Base-by-base conservation (phyloP, 2,329 filamentous ascomycete species). In the Aspergillus carbonarius region DNA sequence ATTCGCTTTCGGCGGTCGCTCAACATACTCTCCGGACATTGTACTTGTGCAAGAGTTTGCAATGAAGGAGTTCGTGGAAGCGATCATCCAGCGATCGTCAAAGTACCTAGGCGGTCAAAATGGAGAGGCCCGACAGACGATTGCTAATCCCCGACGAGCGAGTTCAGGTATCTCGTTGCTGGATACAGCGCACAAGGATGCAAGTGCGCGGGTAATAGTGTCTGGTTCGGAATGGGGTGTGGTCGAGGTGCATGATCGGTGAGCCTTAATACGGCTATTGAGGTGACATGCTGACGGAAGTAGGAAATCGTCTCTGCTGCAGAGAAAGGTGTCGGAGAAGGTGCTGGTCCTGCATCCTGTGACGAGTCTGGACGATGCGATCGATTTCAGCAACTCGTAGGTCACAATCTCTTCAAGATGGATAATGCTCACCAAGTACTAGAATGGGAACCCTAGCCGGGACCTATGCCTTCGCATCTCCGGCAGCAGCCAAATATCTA, bases 11-110 rank as follows among this genome's bases (percentile, higher is more conserved):
- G 76, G 81, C 1, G 85, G 85, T 2, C 76, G 71, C 2, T 87
- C 85, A 1, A 79, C 84, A 0, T 88, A 88, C 65, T 82, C 84
- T 0, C 86, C 86, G 0, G 85, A 88, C 64, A 30, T 87, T 0
- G 82, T 88, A 0, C 71, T 88, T 0, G 85, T 89, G n/a, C 87
- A 88, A 60, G 86, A 88, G 61, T 88, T 82, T 59, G 76, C 79
- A 3, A 83, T 83, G 72, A 77, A 81, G 55, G 76, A 78, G 0
- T 87, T 88, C 62, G 68, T 85, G 0, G 76, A 81, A 48, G 80
- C 81, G 0, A 76, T 81, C 4, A 69, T 80, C 13, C 72, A 74
- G 37, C 75, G 80, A 18, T 63, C 67, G 0, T 68, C 68, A 0
- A 66, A 63, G 30, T 66, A 68, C 18, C 61, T 70, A 5, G 61